Base-by-base conservation (phyloP, 2,329 filamentous ascomycete species). In the Fusarium nisikadoi region DNA sequence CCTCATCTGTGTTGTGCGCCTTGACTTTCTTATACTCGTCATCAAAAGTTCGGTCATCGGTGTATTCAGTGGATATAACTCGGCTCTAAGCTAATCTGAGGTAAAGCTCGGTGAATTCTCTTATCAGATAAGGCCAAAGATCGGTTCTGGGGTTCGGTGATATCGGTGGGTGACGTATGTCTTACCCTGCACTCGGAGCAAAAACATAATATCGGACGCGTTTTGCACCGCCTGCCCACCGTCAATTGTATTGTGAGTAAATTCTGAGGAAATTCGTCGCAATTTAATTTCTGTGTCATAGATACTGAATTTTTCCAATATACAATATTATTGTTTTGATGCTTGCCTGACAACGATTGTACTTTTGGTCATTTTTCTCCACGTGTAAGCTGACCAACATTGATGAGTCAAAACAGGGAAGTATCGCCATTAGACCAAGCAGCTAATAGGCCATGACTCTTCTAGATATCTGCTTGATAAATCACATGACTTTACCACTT, bases 1-100 rank as follows among this genome's bases (percentile, higher is more conserved):
- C 3, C 20, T 5, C 3, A 5, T 23, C 4, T 1, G 19, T 36
- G 16, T 8, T 9, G 4, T n/a, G 31, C 13, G 8, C n/a, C 6
- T 8, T 5, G 46, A 23, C 16, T 33, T 8, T 27, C 27, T 67
- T 67, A 53, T 67, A 67, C 14, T 5, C 14, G 10, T 12, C 4
- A 8, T 13, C 1, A 23, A 17, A 41, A 59, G 41, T n/a, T 29
- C 14, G 17, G 8, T 17, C 16, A 9, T 61, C 50, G 50, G 61
- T 36, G 11, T 35, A 65, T 58, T 27, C 8, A 3, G 14, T 7
- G 6, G 2, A 8, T 11, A 19, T 29, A 8, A 3, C 8, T 46
- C 45, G 53, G 62, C 4, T 3, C 35, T 41, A 27, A 54, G 11
- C 12, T 4, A 6, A 4, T 27, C 17, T 14, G 0, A 19, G 27